Base-by-base conservation (phyloP, 192 early-diverging fungal species). In the Physocladia obscura region DNA sequence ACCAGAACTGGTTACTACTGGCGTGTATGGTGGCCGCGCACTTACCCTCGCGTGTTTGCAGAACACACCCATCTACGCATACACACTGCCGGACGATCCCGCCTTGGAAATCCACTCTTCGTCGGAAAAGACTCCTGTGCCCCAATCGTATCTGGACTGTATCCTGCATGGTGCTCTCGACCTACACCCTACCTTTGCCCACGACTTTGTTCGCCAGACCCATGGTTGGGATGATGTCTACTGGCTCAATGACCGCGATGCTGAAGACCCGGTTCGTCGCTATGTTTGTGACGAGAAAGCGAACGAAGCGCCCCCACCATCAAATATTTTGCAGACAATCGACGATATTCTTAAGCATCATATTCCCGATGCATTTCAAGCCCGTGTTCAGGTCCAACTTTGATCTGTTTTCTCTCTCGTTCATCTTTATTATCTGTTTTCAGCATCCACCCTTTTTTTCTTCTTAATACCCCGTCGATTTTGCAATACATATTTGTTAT, bases 101-200 rank as follows among this genome's bases (percentile, higher is more conserved):
- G 15, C 17, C 21, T 31, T 26, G 6, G 26, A 64, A 32, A 19
- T 6, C 31, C 30, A 62, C 75, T 69, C 31, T 4, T 72, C 82
- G 2, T 61, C 62, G 31, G 55, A 34, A 2, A 24, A 36, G 19
- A 67, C 65, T 19, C 82, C 82, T 32, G 78, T 84, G 62, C 82
- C 82, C 21, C 82, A 81, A 57, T 62, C 62, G 38, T 84, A 84
- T 62, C 26, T 84, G 37, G 82, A 84, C 75, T 76, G 74, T 65
- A 76, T 80, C 39, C 37, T 82, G 13, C 24, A 49, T 11, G 82
- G 82, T 11, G 81, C 79, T 35, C 67, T 84, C 29, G 13, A 29
- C 11, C 22, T 24, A 15, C 54, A 67, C 70, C 21, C 47, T 35
- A 55, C 40, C 2, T 84, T 84, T 76, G 76, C 82, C 6, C 27